Evolutionary conservation across 495 filamentous ascomycete species (phyloP), one percentile per base, ranked within the genome.

Genomic region (Cairneyella variabilis): DNA sequence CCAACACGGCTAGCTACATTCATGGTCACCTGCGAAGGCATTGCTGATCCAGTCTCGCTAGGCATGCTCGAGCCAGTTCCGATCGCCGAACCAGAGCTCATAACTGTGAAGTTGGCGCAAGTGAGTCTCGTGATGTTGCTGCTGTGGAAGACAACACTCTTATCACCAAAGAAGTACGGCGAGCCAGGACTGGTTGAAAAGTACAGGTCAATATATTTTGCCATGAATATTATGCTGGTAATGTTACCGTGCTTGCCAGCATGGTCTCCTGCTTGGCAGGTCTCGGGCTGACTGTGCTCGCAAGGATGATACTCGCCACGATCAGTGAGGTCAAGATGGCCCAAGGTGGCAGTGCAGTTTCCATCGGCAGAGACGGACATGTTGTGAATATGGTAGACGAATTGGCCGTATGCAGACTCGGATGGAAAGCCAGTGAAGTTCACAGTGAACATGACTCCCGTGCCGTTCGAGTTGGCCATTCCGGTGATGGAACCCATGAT

Each of bases 321-420:
- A 23, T 23, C 30, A 38, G 25, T 47, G 10, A 26, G 82, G 61
- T 86, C 82, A 17, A 84, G 70, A 61, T 92, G 90, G 0, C 71
- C 80, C 21, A 79, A 64, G 8, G 88, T 83, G 3, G 66, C 74
- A 46, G 82, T 84, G 74, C 90, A 95, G 75, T 89, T 90, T 55
- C 90, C 90, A 60, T 83, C 68, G 26, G 71, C 67, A 3, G 85
- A 83, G 28, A 95, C 85, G 12, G 85, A 85, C 37, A 73, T 64
- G 51, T 82, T 79, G 72, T 95, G 88, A 63, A 95, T 77, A 58
- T 93, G 89, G 72, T 95, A 95, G 34, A 75, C 88, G 90, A 53
- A 23, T 3, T 3, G 34, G 45, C 66, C 40, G 60, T 38, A 25
- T 9, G 14, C 2, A 25, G 36, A 77, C 26, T 64, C 65, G 17